Base-by-base conservation (phyloP, 129 eudicot genomes). In the Pittosporum tobira region DNA sequence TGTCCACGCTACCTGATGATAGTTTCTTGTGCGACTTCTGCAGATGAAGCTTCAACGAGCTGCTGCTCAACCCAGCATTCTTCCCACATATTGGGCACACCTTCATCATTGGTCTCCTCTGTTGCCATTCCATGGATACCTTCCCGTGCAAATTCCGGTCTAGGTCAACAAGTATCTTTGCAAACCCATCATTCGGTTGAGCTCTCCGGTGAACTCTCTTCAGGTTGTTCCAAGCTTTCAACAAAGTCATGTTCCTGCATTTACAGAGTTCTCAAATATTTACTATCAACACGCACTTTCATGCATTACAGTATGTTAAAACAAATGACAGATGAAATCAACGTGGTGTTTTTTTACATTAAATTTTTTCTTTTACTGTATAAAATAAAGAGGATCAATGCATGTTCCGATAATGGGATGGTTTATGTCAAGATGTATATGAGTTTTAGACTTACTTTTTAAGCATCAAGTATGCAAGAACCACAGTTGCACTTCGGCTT, bases 111-210 rank as follows among this genome's bases (percentile, higher is more conserved):
- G 99, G 99, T 61, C 68, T 84, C 63, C 94, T 71, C 62, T 79
- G 94, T 56, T 87, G 99, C 99, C 99, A 93, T 43, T 93, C 94
- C 96, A 93, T 93, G 4, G 99, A 93, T 14, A 75, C 91, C 83
- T 79, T 79, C 22, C 99, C 99, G 16, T 93, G 88, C 72, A 93
- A 69, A 70, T 73, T 74, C 25, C 56, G 54, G 55, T 93, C 99
- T 27, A 87, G 72, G 16, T 84, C 96, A 85, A 87, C 22, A 2
- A 87, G 90, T 67, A 79, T 74, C 69, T 66, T 79, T 29, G 94
- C 99, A 61, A 93, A 93, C 27, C 99, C 96, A 47, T 93, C 99
- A 62, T 93, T 93, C 7, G 99, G 99, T 61, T 93, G 99, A 16
- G 99, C 99, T 68, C 99, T 72, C 12, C 91, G 74, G 78, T 93